Conservation (phyloP, 768 basidiomycete species). For the Agrocybe pediades region DNA sequence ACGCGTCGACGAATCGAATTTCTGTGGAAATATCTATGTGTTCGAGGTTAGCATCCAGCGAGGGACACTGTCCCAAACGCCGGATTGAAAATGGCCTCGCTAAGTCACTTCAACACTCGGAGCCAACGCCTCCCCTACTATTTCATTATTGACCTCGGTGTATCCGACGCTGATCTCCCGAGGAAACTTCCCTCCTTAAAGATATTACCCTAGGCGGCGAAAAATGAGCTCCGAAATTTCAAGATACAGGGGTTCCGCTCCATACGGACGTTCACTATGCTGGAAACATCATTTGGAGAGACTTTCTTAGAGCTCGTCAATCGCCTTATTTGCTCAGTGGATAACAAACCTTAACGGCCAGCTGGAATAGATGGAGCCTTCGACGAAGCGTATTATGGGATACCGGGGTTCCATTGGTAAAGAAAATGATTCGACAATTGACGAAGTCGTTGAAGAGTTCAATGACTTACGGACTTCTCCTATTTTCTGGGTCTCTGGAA, state of each 20-base stretch:
- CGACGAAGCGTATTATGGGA: neutral
- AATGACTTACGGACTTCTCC: too few relatives aligned
- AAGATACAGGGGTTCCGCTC: neutral
- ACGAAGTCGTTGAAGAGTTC: neutral
- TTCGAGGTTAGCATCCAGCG: constrained; percentile 20
- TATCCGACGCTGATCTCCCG: constrained; percentile 29
- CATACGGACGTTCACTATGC: neutral
- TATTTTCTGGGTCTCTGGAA: too few relatives aligned
- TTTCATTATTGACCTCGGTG: constrained; percentile 39
- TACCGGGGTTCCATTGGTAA: neutral
- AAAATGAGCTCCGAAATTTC: constrained; percentile 15
- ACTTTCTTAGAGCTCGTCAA: neutral
- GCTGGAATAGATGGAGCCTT: neutral
- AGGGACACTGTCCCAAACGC: constrained; percentile 10
- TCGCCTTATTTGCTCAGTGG: neutral
- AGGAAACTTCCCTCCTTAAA: constrained; percentile 23
- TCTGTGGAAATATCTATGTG: constrained; percentile 7
- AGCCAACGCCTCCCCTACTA: constrained; percentile 31
- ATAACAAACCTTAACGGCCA: neutral
- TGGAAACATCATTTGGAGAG: neutral
- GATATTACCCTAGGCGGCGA: constrained; percentile 40
- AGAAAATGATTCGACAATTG: constrained; percentile 7
- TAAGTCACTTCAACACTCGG: constrained; percentile 19
- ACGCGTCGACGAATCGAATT: too few relatives aligned
- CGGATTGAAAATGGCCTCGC: constrained; percentile 16